Evolutionary conservation across 345 rosid species (phyloP).

Genomic region (Salix exigua): DNA sequence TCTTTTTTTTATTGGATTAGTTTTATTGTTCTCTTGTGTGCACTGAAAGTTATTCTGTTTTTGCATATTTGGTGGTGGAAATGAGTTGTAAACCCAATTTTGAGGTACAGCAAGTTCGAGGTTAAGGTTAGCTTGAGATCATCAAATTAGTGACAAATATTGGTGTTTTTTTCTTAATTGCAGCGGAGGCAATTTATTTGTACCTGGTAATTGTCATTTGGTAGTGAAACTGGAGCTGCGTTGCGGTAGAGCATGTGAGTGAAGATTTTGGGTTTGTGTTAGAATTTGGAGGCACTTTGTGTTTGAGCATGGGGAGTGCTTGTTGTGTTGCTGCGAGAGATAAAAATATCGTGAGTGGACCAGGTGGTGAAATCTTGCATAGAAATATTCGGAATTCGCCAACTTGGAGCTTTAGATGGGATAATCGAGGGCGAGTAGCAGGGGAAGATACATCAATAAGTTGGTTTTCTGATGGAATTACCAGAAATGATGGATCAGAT

Average conservation of each 20-base stretch:
- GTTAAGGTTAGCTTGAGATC: background rate
- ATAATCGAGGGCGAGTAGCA: conserved; percentile 90
- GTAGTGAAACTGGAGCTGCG: conserved; percentile 2
- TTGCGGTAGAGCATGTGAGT: conserved; percentile 25
- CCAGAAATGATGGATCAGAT: conserved; percentile 49
- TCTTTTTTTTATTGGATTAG: background rate
- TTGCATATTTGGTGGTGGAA: background rate
- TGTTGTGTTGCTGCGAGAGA: conserved; percentile 98
- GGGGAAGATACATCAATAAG: conserved; percentile 78
- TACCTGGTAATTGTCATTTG: background rate
- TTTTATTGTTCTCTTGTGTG: background rate
- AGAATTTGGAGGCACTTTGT: conserved; percentile 19
- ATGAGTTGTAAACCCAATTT: background rate
- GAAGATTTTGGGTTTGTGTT: conserved; percentile 13
- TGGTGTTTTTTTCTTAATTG: conserved; percentile 13
- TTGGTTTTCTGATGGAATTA: conserved; percentile 66
- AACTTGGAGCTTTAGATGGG: conserved; percentile 93
- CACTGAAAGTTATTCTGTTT: background rate
- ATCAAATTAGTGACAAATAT: background rate
- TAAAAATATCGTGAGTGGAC: conserved; percentile 59
- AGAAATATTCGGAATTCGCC: conserved; percentile 81
- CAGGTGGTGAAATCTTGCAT: conserved; percentile 53
- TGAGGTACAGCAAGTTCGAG: background rate
- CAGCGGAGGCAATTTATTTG: conserved; percentile 4
- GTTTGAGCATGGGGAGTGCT: conserved; percentile 75